These are phyloP conservation scores for Plasmodiophora brassicae DNA, from an alignment of 208 protist genomes.

Conservation along the genomic window DNA sequence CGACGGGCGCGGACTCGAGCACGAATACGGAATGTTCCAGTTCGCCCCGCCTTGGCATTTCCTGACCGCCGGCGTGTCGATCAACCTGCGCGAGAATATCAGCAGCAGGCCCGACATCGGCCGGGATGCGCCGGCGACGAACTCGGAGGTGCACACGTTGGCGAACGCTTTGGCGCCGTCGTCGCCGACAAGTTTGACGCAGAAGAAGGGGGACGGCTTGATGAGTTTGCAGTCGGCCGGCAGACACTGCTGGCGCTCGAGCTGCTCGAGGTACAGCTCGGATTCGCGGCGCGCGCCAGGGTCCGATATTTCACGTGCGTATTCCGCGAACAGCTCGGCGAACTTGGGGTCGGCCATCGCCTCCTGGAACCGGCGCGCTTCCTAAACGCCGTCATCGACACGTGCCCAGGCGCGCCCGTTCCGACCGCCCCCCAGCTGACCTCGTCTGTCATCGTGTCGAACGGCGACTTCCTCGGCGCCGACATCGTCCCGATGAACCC, in stretches of 20 bases:
- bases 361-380: background rate
- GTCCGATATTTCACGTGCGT: background rate
- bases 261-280: background rate
- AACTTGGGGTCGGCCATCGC: background rate
- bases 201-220: slow-evolving; percentile 3
- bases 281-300: background rate
- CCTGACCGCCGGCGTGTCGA: background rate
- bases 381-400: too few species aligned
- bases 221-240: background rate
- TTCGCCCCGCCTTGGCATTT: background rate
- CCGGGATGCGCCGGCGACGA: background rate
- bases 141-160: background rate
- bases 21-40: background rate
- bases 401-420: too few species aligned
- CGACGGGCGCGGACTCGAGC: background rate
- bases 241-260: background rate
- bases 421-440: too few species aligned
- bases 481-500: too few species aligned
- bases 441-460: too few species aligned
- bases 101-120: background rate
- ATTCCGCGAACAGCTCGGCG: background rate
- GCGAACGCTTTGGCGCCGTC: background rate
- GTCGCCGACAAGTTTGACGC: background rate
- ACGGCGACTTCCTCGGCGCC: too few species aligned
- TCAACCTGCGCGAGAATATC: too few species aligned